These are phyloP conservation scores for Pichia sporocuriosa DNA, from an alignment of 805 yeast species.

Conservation along the genomic window DNA sequence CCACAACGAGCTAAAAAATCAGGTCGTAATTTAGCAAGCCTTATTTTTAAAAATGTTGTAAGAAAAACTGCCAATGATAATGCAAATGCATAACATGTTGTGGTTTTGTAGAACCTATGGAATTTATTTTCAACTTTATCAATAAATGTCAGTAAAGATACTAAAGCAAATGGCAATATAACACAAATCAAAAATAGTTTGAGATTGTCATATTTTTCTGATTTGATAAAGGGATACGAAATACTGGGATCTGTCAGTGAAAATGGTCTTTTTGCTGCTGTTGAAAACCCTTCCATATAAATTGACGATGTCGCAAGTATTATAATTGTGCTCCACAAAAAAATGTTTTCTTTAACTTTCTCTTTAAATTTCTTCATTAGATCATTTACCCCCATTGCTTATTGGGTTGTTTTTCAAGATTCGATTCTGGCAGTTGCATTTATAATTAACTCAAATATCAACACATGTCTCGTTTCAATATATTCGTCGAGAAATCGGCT, in stretches of 20 bases:
- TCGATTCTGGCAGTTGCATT: no score
- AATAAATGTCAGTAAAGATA: slow-evolving; percentile 16
- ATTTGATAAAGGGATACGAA: slow-evolving; percentile 40
- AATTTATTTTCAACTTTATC: slow-evolving; percentile 24
- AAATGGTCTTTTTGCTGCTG: slow-evolving; percentile 43
- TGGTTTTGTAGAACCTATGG: slow-evolving; percentile 34
- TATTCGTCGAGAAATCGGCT: no score
- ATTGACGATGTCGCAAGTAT: slow-evolving; percentile 1
- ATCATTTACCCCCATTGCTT: neutral
- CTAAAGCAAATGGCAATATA: slow-evolving; percentile 32
- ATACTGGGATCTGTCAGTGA: slow-evolving; percentile 36
- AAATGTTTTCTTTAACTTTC: slow-evolving; percentile 6
- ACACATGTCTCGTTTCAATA: no score
- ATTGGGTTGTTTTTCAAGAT: no score
- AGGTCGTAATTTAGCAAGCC: slow-evolving; percentile 84
- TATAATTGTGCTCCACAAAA: slow-evolving; percentile 7
- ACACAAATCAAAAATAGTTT: slow-evolving; percentile 30
- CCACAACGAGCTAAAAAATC: slow-evolving; percentile 81
- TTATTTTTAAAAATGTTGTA: slow-evolving; percentile 69
- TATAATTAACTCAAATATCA: no score
- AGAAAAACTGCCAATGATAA: slow-evolving; percentile 43
- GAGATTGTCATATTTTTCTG: slow-evolving; percentile 31
- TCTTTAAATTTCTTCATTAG: slow-evolving; percentile 5
- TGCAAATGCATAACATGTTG: slow-evolving; percentile 33
- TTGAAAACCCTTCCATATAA: slow-evolving; percentile 21